A percentile compares a stretch with the other conserved stretches of the same genome.
phyloP scores from a whole-genome alignment of 495 filamentous ascomycete genomes.

The Aspergillus sparsus region DNA sequence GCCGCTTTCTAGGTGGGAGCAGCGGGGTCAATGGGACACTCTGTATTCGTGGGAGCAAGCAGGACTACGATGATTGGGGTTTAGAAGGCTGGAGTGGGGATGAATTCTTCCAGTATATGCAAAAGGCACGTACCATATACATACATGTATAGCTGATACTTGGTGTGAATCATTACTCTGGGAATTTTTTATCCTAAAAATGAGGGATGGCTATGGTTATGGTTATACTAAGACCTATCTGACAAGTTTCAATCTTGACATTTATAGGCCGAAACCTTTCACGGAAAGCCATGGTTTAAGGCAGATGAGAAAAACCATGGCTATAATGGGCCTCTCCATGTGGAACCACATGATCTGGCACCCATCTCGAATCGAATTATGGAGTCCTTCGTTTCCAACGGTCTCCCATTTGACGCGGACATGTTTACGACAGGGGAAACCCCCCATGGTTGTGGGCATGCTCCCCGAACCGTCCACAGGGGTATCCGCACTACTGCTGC shows the following conservation, averaged over 20 bases:
- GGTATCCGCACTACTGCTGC: slow-evolving; percentile 50
- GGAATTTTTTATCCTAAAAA: too few species aligned
- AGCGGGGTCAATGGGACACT: slow-evolving; percentile 63
- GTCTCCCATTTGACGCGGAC: slow-evolving; percentile 47
- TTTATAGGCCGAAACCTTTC: slow-evolving; percentile 49
- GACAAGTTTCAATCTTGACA: background rate
- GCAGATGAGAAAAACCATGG: slow-evolving; percentile 42
- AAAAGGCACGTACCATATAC: slow-evolving; percentile 32
- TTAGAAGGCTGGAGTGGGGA: slow-evolving; percentile 55
- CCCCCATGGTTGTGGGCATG: slow-evolving; percentile 55
- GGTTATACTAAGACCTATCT: background rate
- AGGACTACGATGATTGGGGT: slow-evolving; percentile 64
- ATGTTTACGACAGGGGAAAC: slow-evolving; percentile 53
- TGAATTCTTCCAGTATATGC: slow-evolving; percentile 54
- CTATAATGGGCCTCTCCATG: slow-evolving; percentile 46
- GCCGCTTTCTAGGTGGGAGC: slow-evolving; percentile 59
- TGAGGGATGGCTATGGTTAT: too few species aligned
- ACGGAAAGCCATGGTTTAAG: slow-evolving; percentile 46
- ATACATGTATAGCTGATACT: background rate
- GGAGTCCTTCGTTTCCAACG: slow-evolving; percentile 48
- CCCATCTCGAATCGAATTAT: slow-evolving; percentile 50
- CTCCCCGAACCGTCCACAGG: slow-evolving; percentile 49
- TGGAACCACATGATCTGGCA: slow-evolving; percentile 50
- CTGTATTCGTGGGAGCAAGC: slow-evolving; percentile 58
- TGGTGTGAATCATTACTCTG: too few species aligned